Evolutionary conservation across 805 yeast genomes (phyloP), one percentile per base, ranked within the genome.

Genomic region (Cyberlindnera petersonii): DNA sequence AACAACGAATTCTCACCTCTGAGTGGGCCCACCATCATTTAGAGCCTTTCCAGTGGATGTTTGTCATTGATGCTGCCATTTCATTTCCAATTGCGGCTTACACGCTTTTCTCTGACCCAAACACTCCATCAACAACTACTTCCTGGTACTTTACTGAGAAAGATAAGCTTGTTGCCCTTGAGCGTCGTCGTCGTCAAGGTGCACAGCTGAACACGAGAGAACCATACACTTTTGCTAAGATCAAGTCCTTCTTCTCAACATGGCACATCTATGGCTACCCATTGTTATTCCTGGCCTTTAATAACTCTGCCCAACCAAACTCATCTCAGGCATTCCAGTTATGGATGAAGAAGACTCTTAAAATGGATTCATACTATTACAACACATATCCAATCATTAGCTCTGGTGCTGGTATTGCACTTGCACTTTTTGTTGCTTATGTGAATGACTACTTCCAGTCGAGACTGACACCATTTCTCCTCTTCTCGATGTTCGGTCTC

Each of bases 221-320:
- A 24, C 63, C 59, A 20, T 71, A 69, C 48, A 65, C 75, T 3
- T 53, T 60, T 60, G 33, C 40, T 6, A 68, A 65, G 41, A 59
- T 71, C 43, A 66, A 61, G 35, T 39, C 63, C 1, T 67, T 64
- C 46, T 71, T 71, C 57, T 59, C 47, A 40, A 68, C 75, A 5
- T 72, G 78, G 78, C 77, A 72, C 53, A 58, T 71, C 23, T 69
- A 50, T 30, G 66, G 69, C 15, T 71, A 71, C 48, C 76, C 77
- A 17, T 4, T 42, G 2, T 18, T 51, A 17, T 53, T 53, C 41
- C 35, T 49, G 15, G 15, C 45, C 9, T 53, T 44, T 41, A 49
- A 50, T 35, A 48, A 49, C 17, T 16, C 46, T 6, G 37, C 39
- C 23, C 43, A 63, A 37, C 61, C 66, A 14, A 50, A 53, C 2